phyloP scores from a whole-genome alignment of 176 grass and related monocot species.

The Lolium perenne region DNA sequence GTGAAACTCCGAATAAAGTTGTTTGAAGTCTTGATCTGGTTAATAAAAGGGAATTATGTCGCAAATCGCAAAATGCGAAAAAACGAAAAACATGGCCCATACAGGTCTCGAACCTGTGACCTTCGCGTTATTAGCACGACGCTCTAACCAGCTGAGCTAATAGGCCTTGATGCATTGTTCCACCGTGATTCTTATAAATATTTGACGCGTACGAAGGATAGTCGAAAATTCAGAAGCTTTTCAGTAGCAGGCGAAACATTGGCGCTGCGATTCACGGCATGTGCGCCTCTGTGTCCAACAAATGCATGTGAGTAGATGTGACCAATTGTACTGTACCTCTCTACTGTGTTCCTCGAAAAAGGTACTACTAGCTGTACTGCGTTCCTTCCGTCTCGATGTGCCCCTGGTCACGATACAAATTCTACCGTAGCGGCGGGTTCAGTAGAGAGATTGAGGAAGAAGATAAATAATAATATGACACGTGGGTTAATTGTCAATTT shows the following conservation, averaged over 20 bases:
- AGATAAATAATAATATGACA: no score
- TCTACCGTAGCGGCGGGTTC: no score
- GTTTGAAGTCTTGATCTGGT: no score
- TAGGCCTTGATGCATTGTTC: slow-evolving; percentile 40
- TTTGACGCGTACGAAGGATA: no score
- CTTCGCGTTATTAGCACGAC: slow-evolving; percentile 98
- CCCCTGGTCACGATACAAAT: background rate
- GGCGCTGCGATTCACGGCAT: background rate
- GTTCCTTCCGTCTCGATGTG: background rate
- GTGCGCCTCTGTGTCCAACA: background rate
- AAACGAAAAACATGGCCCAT: background rate
- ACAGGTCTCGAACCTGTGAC: slow-evolving; percentile 86
- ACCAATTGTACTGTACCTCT: background rate
- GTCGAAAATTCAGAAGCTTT: background rate
- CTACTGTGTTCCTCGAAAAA: background rate
- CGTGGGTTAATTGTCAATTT: no score
- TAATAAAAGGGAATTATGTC: no score
- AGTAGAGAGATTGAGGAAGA: no score
- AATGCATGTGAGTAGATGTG: background rate
- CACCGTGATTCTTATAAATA: no score
- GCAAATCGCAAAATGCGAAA: no score
- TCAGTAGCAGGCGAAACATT: background rate
- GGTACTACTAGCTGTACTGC: background rate
- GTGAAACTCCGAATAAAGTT: no score
- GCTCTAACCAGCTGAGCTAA: slow-evolving; percentile 98